These are phyloP conservation scores for Tetraselmis striata DNA, from an alignment of 139 green algal species.

Conservation along the genomic window DNA sequence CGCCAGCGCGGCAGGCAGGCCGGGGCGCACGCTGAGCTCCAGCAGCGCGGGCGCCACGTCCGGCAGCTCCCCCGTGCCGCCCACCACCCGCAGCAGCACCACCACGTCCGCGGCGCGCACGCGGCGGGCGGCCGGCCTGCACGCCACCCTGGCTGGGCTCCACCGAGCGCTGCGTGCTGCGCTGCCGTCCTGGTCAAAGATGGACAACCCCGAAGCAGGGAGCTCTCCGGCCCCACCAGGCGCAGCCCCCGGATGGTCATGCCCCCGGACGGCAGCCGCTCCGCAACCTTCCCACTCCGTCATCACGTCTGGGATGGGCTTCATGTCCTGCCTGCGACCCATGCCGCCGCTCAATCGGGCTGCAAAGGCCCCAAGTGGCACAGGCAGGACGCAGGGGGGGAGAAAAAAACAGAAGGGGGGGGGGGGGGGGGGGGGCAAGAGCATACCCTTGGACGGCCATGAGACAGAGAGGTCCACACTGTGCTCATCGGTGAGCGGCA, in stretches of 20 bases:
- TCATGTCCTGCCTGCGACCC: not conserved
- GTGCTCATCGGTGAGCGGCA: not conserved
- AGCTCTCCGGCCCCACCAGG: not conserved
- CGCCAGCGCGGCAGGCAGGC: not conserved
- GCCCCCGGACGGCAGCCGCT: not conserved
- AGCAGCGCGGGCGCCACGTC: not conserved
- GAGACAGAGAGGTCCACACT: not conserved
- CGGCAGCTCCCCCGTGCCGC: too few relatives aligned
- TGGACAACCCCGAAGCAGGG: not conserved
- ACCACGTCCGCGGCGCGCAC: not conserved
- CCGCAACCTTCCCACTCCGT: not conserved
- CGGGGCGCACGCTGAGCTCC: not conserved
- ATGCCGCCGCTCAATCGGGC: too few relatives aligned
- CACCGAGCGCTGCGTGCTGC: too few relatives aligned
- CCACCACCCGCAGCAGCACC: not conserved
- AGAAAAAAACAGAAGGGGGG: too few relatives aligned
- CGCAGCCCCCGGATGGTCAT: not conserved
- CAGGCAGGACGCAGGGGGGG: too few relatives aligned
- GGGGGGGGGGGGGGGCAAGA: not conserved
- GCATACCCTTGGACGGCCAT: not conserved
- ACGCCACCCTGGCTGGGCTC: not conserved
- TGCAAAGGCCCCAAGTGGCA: too few relatives aligned
- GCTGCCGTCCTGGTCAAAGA: not conserved
- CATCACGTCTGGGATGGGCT: not conserved
- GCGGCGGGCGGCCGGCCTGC: not conserved